Base-by-base conservation (phyloP, 2,329 filamentous ascomycete genomes). In the Fusarium sp. region DNA sequence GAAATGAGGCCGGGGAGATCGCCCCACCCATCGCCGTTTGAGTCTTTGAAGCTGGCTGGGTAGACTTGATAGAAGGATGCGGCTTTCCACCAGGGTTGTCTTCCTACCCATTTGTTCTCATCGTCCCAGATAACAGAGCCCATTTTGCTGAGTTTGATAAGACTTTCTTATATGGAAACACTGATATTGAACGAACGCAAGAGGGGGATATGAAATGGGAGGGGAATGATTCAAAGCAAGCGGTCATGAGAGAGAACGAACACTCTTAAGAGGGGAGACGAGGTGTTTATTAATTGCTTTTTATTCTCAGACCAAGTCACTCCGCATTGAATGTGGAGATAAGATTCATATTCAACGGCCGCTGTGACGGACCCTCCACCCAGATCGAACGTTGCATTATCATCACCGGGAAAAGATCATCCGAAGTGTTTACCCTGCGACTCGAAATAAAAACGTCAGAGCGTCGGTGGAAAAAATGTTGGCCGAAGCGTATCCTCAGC, bases 1-100 rank as follows among this genome's bases (percentile, higher is more conserved):
- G 86, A 86, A 14, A 88, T 87, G 51, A 91, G 86, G 14, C 89
- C 89, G 2, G 83, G 84, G 33, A 91, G 83, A 70, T 91, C 88
- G 4, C 89, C 89, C 79, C 88, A 85, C 37, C 90, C 89, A 42
- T 87, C 86, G n/a, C 80, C 80, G 37, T 87, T 83, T 27, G 84
- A 84, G 70, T 87, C 86, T 45, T 83, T 81, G 79, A 88, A 89
- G 61, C 82, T 85, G 14, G 87, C 84, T 4, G 87, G 86, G 61
- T 88, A 88, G 49, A 88, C 81, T 74, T 87, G 83, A 48, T 82
- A 84, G 49, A 83, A 80, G 11, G 78, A 77, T 1, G 80, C 80
- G 23, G 80, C 79, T 64, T 83, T 84, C 82, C 82, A 84, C 80
- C 80, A 83, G 0, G 79, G 76, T 31, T 79, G 62, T 25, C 76